Conservation (phyloP, 345 rosid species). For the Trapa incisa region DNA sequence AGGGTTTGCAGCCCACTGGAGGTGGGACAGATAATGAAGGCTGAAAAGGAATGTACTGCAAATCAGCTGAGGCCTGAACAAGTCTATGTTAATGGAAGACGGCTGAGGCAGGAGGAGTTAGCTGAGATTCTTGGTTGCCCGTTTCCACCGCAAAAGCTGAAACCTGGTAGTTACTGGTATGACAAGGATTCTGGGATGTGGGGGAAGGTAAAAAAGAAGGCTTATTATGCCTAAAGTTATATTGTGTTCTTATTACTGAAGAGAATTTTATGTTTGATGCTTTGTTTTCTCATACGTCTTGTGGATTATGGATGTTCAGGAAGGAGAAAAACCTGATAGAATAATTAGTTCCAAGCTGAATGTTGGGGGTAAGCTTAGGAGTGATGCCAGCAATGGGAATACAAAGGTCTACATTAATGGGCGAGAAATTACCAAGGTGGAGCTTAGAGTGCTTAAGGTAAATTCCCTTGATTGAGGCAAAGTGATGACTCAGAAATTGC, state of each 20-base stretch:
- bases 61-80: slow-evolving; percentile 61
- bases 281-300: slow-evolving; percentile 1
- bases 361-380: slow-evolving; percentile 34
- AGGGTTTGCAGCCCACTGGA: slow-evolving; percentile 37
- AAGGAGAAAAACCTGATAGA: slow-evolving; percentile 51
- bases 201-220: slow-evolving; percentile 42
- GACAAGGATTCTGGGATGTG: slow-evolving; percentile 48
- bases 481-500: neutral
- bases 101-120: slow-evolving; percentile 37
- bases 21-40: slow-evolving; percentile 48
- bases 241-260: slow-evolving; percentile 1
- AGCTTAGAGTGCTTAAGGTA: slow-evolving; percentile 38
- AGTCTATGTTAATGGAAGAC: slow-evolving; percentile 40
- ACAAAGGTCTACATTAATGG: slow-evolving; percentile 52
- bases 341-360: slow-evolving; percentile 48
- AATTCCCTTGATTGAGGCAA: neutral
- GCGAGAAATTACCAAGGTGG: slow-evolving; percentile 49
- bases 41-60: slow-evolving; percentile 45
- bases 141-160: slow-evolving; percentile 30
- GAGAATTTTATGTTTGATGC: neutral
- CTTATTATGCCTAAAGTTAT: neutral
- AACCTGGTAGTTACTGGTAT: slow-evolving; percentile 51
- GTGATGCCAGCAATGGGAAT: slow-evolving; percentile 49
- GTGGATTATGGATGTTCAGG: slow-evolving; percentile 23
- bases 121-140: slow-evolving; percentile 32